Evolutionary conservation across 2,329 filamentous ascomycete species (phyloP).

Genomic region (Pseudogymnoascus sp.): DNA sequence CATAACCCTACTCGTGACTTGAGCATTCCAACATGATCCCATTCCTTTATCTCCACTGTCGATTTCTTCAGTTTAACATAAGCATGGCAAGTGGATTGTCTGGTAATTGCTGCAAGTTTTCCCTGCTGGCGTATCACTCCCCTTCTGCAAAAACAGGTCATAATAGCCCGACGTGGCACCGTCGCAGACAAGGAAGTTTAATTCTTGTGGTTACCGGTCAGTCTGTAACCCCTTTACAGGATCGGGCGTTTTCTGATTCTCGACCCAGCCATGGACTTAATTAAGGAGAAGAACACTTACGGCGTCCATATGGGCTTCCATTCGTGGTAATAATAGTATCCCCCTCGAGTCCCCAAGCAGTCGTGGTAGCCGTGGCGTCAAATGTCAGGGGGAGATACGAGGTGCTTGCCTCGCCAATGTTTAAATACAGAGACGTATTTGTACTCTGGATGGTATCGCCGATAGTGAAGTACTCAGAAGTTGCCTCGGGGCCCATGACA

Average conservation of each 20-base stretch:
- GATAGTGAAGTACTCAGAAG: conserved; percentile 41
- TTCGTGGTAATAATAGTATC: conserved; percentile 40
- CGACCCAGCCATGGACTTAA: neutral
- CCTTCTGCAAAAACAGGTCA: conserved; percentile 44
- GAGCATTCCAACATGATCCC: neutral
- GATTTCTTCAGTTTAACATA: neutral
- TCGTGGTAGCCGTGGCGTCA: conserved; percentile 32
- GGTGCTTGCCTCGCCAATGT: conserved; percentile 36
- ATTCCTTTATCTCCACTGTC: neutral
- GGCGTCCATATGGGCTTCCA: conserved; percentile 36
- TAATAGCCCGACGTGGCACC: conserved; percentile 34
- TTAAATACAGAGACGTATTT: conserved; percentile 40
- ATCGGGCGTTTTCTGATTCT: neutral
- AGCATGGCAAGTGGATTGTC: conserved; percentile 39
- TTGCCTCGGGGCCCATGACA: conserved; percentile 43
- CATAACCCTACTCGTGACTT: neutral
- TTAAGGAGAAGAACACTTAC: conserved; percentile 16
- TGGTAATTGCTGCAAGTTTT: conserved; percentile 45
- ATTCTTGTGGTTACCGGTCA: conserved; percentile 25
- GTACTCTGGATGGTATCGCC: conserved; percentile 39
- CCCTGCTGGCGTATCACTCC: conserved; percentile 39
- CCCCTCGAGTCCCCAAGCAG: conserved; percentile 41
- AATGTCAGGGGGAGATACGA: conserved; percentile 46
- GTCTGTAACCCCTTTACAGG: neutral
- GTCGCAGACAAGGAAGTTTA: conserved; percentile 44